These are phyloP conservation scores for Mychonastes homosphaera DNA, from an alignment of 139 green algal genomes.

Conservation along the genomic window DNA sequence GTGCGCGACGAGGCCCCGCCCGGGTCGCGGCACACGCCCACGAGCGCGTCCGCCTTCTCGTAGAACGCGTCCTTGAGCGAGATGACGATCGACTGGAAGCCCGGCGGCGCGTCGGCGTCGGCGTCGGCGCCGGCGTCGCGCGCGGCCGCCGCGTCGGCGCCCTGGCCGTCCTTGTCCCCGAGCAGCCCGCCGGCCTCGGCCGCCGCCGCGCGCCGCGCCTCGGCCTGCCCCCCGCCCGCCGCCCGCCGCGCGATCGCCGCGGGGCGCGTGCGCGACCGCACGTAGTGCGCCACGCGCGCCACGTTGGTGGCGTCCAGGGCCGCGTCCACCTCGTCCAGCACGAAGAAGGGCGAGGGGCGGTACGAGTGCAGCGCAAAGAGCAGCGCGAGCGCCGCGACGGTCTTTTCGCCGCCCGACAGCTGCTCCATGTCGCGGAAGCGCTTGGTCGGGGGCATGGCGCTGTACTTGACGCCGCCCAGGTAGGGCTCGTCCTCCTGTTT, in stretches of 20 bases:
- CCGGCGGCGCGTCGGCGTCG: neutral
- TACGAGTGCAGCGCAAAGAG: conserved; percentile 95
- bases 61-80: conserved; percentile 85
- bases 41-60: conserved; percentile 85
- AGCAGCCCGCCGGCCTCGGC: neutral
- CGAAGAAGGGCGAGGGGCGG: conserved; percentile 90
- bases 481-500: conserved; percentile 85
- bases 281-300: conserved; percentile 81
- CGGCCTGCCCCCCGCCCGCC: neutral
- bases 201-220: neutral
- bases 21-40: conserved; percentile 71
- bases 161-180: neutral
- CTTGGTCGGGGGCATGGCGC: conserved; percentile 92
- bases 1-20: conserved; percentile 40
- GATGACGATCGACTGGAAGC: conserved; percentile 54
- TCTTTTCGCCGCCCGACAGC: conserved; percentile 86
- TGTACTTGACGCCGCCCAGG: conserved; percentile 82
- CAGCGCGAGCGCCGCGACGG: conserved; percentile 88
- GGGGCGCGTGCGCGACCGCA: conserved; percentile 58
- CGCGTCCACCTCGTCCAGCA: conserved; percentile 92
- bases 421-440: conserved; percentile 96
- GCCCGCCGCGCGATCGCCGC: neutral
- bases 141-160: neutral
- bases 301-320: conserved; percentile 94
- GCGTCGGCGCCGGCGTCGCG: neutral